Conservation (phyloP, 2,329 filamentous ascomycete genomes). For the Zymoseptoria brevis region DNA sequence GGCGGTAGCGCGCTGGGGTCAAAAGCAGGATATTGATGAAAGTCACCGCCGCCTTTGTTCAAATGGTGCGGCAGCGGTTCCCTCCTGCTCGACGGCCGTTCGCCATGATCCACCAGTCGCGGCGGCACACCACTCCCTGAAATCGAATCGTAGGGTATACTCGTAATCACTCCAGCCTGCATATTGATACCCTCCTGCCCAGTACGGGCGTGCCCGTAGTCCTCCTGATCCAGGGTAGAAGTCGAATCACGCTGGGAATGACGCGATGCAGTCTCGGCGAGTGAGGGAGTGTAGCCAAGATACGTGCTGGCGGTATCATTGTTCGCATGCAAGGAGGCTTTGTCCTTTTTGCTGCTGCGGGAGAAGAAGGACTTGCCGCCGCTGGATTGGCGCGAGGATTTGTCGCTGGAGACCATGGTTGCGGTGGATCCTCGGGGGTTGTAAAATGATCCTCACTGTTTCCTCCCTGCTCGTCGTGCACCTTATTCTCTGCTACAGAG, state of each 20-base stretch:
- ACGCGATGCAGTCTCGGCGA: conserved; percentile 62
- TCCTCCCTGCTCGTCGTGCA: background rate
- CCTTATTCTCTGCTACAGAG: conserved; percentile 4
- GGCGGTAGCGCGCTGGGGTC: conserved; percentile 46
- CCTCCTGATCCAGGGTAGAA: conserved; percentile 25
- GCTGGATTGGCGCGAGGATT: conserved; percentile 76
- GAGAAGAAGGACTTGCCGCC: conserved; percentile 81
- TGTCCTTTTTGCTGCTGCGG: conserved; percentile 63
- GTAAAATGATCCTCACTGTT: background rate
- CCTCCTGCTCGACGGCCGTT: conserved; percentile 51
- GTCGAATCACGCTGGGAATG: conserved; percentile 60
- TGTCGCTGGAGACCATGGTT: conserved; percentile 42
- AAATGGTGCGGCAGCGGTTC: conserved; percentile 77
- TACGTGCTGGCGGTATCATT: conserved; percentile 53
- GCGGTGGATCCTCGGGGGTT: background rate
- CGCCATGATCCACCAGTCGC: conserved; percentile 64
- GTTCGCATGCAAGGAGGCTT: conserved; percentile 40
- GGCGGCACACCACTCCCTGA: conserved; percentile 59
- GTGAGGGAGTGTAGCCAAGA: conserved; percentile 56
- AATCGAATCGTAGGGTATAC: conserved; percentile 75
- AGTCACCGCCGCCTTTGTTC: conserved; percentile 69
- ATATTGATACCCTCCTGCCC: conserved; percentile 55
- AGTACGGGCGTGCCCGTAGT: conserved; percentile 22
- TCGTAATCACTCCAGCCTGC: conserved; percentile 74
- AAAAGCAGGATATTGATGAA: conserved; percentile 73